These are phyloP conservation scores for Gossypium mustelinum DNA, from an alignment of 345 rosid species.

Conservation along the genomic window DNA sequence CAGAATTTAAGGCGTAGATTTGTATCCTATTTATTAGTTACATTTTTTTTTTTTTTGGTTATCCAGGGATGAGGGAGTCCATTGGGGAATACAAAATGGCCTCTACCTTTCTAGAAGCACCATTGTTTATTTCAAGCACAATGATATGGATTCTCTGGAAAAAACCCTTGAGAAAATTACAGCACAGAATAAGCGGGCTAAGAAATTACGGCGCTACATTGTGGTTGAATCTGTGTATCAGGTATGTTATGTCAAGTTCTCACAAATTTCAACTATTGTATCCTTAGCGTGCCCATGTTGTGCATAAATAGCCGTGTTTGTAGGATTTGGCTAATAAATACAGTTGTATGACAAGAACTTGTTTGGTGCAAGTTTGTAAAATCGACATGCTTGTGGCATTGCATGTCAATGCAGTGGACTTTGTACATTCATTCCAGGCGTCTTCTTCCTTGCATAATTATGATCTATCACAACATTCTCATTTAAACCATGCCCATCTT, in stretches of 20 bases:
- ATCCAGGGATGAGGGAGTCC: conserved; percentile 86
- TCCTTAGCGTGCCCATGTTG: background rate
- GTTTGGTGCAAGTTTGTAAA: background rate
- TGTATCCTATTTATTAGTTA: conserved; percentile 6
- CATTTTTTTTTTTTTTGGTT: background rate
- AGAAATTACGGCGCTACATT: conserved; percentile 83
- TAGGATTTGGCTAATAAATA: background rate
- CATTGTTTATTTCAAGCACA: conserved; percentile 86
- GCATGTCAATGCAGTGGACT: background rate
- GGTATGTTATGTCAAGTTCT: conserved; percentile 32
- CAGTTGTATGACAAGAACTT: background rate
- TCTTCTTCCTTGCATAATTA: background rate
- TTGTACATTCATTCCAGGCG: background rate
- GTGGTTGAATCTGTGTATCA: conserved; percentile 94
- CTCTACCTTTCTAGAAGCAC: conserved; percentile 94
- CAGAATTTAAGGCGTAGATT: background rate
- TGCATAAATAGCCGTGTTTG: background rate
- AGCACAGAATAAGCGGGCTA: conserved; percentile 58
- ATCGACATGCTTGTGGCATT: background rate
- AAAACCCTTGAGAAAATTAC: conserved; percentile 65
- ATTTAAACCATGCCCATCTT: no score
- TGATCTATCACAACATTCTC: no score
- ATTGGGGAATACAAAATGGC: conserved; percentile 99
- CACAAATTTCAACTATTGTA: background rate
- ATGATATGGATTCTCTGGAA: conserved; percentile 84